phyloP scores from a whole-genome alignment of 345 rosid species.

The Melaleuca quinquenervia region DNA sequence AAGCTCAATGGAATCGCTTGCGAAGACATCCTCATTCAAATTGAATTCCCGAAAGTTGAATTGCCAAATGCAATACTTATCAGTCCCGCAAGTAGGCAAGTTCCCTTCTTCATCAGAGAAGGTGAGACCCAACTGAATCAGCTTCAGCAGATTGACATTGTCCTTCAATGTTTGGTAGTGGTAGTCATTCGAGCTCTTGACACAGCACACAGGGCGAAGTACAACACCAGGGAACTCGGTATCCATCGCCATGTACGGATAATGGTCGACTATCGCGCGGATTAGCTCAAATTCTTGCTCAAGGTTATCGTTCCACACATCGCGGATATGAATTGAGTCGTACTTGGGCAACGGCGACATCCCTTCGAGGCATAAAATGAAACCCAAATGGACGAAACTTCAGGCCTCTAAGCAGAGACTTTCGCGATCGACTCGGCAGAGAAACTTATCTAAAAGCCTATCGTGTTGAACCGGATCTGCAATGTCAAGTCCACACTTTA shows the following conservation, averaged over 20 bases:
- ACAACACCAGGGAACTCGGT: slow-evolving; percentile 1
- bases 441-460: background rate
- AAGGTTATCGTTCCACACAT: background rate
- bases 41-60: slow-evolving; percentile 69
- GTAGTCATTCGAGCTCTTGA: background rate
- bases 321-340: background rate
- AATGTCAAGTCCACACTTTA: background rate
- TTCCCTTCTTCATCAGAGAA: slow-evolving; percentile 65
- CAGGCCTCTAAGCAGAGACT: background rate
- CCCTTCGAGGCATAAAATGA: background rate
- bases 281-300: background rate
- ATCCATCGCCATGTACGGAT: background rate
- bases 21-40: slow-evolving; percentile 40
- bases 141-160: slow-evolving; percentile 68
- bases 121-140: slow-evolving; percentile 71
- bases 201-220: background rate
- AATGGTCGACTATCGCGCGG: background rate
- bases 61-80: slow-evolving; percentile 68
- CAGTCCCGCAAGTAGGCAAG: slow-evolving; percentile 66
- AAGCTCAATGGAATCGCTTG: slow-evolving; percentile 61
- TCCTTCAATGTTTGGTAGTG: slow-evolving; percentile 21
- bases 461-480: background rate
- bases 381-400: background rate
- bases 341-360: background rate
- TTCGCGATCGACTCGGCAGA: background rate